Evolutionary conservation across 2,329 filamentous ascomycete genomes (phyloP).

Genomic region (Cytospora chrysosperma): DNA sequence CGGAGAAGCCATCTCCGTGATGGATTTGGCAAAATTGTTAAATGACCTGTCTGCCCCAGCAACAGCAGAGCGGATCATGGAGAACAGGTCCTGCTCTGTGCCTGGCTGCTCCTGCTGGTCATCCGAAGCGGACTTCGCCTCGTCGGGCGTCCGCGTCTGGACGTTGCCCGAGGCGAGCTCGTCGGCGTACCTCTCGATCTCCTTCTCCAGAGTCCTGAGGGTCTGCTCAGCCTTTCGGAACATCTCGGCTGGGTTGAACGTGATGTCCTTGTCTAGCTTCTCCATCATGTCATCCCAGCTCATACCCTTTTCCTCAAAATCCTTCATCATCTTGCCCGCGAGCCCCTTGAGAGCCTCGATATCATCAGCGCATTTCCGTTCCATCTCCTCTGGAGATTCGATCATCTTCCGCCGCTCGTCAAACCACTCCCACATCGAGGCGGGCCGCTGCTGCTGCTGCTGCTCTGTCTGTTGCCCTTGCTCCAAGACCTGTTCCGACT

Average conservation of each 20-base stretch:
- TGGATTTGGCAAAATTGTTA: constrained; percentile 40
- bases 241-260: constrained; percentile 1
- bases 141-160: background rate
- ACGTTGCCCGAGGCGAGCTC: background rate
- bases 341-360: background rate
- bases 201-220: background rate
- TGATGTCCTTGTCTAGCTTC: background rate
- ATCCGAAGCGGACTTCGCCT: background rate
- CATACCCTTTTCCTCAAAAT: background rate
- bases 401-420: background rate
- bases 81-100: constrained; percentile 44
- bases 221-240: background rate
- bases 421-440: constrained; percentile 6
- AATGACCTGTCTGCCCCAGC: constrained; percentile 40
- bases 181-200: background rate
- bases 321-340: background rate
- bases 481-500: background rate
- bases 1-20: constrained; percentile 24
- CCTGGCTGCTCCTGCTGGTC: constrained; percentile 28
- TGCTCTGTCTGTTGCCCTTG: background rate
- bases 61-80: constrained; percentile 38
- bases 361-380: background rate
- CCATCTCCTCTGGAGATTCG: background rate
- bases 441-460: background rate
- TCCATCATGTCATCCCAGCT: background rate